These are phyloP conservation scores for Cruciata laevipes DNA, from an alignment of 257 asterid species.

Conservation along the genomic window DNA sequence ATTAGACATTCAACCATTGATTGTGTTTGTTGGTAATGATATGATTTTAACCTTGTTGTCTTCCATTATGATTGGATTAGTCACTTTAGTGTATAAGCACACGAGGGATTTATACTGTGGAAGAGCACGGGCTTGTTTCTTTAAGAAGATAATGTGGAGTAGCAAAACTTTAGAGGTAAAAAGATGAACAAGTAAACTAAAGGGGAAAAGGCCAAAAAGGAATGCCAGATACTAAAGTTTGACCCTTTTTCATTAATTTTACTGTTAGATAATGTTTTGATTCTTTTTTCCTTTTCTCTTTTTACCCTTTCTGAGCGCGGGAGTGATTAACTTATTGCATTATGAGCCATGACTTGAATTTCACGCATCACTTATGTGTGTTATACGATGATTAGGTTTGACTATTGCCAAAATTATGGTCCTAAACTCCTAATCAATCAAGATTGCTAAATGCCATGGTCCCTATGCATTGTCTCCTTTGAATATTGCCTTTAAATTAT, in stretches of 20 bases:
- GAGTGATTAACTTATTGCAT: constrained; percentile 5
- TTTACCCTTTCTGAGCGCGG: not conserved
- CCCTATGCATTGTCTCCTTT: constrained; percentile 1
- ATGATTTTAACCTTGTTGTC: not conserved
- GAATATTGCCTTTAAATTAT: no score
- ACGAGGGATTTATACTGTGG: constrained; percentile 15
- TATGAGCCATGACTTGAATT: constrained; percentile 12
- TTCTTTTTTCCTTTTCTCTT: not conserved
- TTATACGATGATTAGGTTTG: constrained; percentile 7
- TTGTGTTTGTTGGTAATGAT: constrained; percentile 2
- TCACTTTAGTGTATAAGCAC: constrained; percentile 11
- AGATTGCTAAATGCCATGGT: constrained; percentile 6
- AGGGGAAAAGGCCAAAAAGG: constrained; percentile 9
- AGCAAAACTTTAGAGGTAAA: not conserved
- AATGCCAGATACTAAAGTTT: constrained; percentile 8
- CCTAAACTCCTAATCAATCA: not conserved
- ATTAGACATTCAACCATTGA: not conserved
- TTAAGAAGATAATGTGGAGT: not conserved
- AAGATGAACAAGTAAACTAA: constrained; percentile 10
- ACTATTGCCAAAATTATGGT: constrained; percentile 8
- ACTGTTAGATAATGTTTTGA: constrained; percentile 3
- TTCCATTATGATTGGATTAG: constrained; percentile 9
- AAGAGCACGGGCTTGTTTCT: constrained; percentile 6
- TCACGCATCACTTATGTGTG: constrained; percentile 7
- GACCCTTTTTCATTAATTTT: constrained; percentile 7